Percentiles rank a stretch among this genome's conserved stretches.
Conservation (phyloP, 2,329 filamentous ascomycete genomes). For the Sarocladium brachiariae region DNA sequence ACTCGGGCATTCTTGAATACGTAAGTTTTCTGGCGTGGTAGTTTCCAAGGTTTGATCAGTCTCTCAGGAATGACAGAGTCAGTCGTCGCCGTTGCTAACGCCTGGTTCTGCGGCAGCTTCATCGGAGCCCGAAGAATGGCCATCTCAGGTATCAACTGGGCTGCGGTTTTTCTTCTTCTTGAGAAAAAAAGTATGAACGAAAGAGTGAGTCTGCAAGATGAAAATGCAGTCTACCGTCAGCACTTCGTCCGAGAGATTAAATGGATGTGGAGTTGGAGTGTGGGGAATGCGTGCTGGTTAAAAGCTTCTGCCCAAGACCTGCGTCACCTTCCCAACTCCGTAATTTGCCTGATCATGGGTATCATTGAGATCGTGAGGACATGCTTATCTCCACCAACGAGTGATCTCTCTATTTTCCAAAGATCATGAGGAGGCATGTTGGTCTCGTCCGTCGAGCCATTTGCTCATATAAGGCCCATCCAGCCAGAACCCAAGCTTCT, state of each 20-base stretch:
- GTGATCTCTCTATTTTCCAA: background rate
- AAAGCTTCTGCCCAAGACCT: background rate
- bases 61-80: conserved; percentile 11
- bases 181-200: too few species aligned
- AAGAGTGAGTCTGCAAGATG: background rate
- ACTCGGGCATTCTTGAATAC: conserved; percentile 37
- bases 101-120: background rate
- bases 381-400: conserved; percentile 2
- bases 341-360: background rate
- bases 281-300: background rate
- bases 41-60: conserved; percentile 29
- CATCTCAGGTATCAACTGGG: too few species aligned
- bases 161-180: too few species aligned
- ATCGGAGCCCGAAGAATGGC: background rate
- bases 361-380: background rate
- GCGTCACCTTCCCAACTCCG: background rate
- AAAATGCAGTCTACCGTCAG: background rate
- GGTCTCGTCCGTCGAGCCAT: conserved; percentile 45
- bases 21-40: conserved; percentile 23
- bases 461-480: conserved; percentile 83
- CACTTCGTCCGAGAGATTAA: background rate
- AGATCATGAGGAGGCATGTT: background rate
- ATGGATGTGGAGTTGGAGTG: background rate
- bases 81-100: background rate
- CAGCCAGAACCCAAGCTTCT: conserved; percentile 84